phyloP scores from a whole-genome alignment of 2,329 filamentous ascomycete genomes.

The Aspergillus piperis region DNA sequence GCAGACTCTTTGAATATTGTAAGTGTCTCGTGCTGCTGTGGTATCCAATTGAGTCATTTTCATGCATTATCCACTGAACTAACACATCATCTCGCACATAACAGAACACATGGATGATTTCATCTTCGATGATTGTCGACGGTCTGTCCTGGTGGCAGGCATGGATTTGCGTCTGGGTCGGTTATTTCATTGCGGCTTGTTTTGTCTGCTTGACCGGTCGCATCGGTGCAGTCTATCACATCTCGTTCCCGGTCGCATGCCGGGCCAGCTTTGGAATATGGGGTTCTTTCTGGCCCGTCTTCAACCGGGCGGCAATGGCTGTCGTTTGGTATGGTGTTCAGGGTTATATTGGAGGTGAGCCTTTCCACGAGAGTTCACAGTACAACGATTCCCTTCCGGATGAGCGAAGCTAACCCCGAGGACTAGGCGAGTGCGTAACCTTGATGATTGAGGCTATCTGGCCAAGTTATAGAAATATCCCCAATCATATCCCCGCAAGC shows the following conservation, averaged over 20 bases:
- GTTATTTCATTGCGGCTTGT: constrained; percentile 73
- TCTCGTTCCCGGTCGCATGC: constrained; percentile 80
- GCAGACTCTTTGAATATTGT: constrained; percentile 81
- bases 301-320: constrained; percentile 85
- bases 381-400: background rate
- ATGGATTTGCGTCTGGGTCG: constrained; percentile 84
- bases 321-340: constrained; percentile 82
- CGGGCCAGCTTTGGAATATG: constrained; percentile 83
- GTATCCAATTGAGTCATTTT: background rate
- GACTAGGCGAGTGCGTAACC: constrained; percentile 71
- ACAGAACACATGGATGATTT: constrained; percentile 90
- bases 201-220: constrained; percentile 79
- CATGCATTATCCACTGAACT: background rate
- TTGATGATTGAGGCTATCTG: constrained; percentile 88
- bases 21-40: constrained; percentile 21
- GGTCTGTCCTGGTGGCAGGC: constrained; percentile 91
- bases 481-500: constrained; percentile 64
- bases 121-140: constrained; percentile 74
- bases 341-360: constrained; percentile 69
- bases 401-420: constrained; percentile 3
- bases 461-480: constrained; percentile 61
- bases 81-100: background rate
- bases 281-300: constrained; percentile 84
- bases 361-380: background rate
- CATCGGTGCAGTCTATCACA: constrained; percentile 84